phyloP scores from a whole-genome alignment of 2,329 filamentous ascomycete genomes.

The Zymoseptoria brevis region DNA sequence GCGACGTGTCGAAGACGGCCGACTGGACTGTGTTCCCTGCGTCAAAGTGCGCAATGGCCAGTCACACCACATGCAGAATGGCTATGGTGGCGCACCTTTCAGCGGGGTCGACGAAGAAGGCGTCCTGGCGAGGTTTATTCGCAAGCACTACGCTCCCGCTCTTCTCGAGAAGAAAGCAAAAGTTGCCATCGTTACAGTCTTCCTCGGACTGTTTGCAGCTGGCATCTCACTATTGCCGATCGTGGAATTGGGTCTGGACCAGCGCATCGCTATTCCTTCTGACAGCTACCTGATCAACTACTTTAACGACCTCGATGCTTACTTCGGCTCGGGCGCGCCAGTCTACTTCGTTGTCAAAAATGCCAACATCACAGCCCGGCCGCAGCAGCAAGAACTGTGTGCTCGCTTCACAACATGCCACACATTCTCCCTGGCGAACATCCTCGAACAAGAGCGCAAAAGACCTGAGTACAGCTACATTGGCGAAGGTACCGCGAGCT shows the following conservation, averaged over 20 bases:
- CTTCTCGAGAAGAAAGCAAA: constrained; percentile 77
- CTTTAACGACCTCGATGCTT: constrained; percentile 91
- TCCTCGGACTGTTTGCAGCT: constrained; percentile 79
- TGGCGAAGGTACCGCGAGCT: constrained; percentile 79
- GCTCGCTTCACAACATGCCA: constrained; percentile 87
- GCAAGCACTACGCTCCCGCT: constrained; percentile 76
- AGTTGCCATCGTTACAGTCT: constrained; percentile 65
- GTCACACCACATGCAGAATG: constrained; percentile 54
- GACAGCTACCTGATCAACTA: constrained; percentile 93
- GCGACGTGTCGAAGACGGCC: constrained; percentile 74
- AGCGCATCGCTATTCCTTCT: constrained; percentile 86
- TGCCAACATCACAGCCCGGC: constrained; percentile 67
- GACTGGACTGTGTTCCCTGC: constrained; percentile 89
- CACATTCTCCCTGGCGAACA: constrained; percentile 72
- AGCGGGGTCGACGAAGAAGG: constrained; percentile 73
- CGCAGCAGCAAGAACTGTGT: constrained; percentile 77
- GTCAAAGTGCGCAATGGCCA: constrained; percentile 69
- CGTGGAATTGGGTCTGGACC: constrained; percentile 81
- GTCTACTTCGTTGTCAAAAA: constrained; percentile 90
- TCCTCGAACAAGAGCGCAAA: constrained; percentile 90
- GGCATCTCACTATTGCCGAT: constrained; percentile 77
- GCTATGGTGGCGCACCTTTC: constrained; percentile 55
- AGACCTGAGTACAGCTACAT: constrained; percentile 82
- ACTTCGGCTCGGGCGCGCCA: constrained; percentile 83
- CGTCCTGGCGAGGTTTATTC: constrained; percentile 75